A percentile compares a stretch with the other conserved stretches of the same genome.
These are phyloP conservation scores for Daedalea quercina DNA, from an alignment of 768 basidiomycete species.

Conservation along the genomic window DNA sequence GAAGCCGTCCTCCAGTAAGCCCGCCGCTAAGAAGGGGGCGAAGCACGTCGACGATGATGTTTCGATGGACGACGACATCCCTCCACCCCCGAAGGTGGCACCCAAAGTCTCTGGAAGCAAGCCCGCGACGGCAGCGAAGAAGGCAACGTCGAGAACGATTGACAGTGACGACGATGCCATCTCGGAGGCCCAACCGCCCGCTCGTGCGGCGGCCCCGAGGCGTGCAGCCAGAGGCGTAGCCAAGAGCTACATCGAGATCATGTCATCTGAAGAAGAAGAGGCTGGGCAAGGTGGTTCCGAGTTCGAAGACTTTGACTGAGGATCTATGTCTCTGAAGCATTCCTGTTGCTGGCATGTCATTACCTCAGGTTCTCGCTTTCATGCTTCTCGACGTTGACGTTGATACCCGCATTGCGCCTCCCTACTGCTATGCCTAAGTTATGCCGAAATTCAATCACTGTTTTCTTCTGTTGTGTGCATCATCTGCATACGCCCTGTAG, in stretches of 20 bases:
- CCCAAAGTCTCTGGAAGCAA: slow-evolving; percentile 8
- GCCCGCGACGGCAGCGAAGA: slow-evolving; percentile 45
- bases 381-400: no score
- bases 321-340: no score
- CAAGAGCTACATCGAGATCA: slow-evolving; percentile 39
- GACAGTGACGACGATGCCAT: slow-evolving; percentile 37
- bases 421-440: no score
- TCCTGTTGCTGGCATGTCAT: no score
- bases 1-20: slow-evolving; percentile 53
- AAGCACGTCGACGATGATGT: slow-evolving; percentile 38
- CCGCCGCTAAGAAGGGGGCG: slow-evolving; percentile 18
- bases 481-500: no score
- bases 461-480: no score
- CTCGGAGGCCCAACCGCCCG: slow-evolving; percentile 34
- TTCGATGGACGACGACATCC: slow-evolving; percentile 36
- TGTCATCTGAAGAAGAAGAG: slow-evolving; percentile 37
- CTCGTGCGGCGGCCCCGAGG: slow-evolving; percentile 34
- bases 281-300: slow-evolving; percentile 17
- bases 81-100: slow-evolving; percentile 19
- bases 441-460: no score
- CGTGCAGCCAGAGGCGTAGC: slow-evolving; percentile 42
- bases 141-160: slow-evolving; percentile 34
- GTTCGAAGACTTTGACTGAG: slow-evolving; percentile 24
- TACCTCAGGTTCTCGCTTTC: no score
- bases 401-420: no score